These are phyloP conservation scores for Lonicera japonica DNA, from an alignment of 129 eudicot species.

Conservation along the genomic window DNA sequence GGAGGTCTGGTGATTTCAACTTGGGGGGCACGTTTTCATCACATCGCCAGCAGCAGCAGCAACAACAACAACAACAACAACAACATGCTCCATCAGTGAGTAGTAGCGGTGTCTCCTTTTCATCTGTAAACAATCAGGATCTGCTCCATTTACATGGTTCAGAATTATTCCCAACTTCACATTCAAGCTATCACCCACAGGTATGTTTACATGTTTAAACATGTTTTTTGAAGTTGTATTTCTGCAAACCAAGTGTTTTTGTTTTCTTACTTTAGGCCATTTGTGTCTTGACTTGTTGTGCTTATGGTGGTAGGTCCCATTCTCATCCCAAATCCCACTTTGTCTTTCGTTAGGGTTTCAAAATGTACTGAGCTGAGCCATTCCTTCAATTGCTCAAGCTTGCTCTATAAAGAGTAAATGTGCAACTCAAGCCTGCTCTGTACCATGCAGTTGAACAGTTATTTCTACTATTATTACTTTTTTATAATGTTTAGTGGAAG, in stretches of 20 bases:
- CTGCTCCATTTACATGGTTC: slow-evolving; percentile 62
- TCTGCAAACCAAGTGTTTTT: no score
- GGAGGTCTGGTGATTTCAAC: slow-evolving; percentile 76
- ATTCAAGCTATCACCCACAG: slow-evolving; percentile 57
- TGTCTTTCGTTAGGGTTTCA: no score
- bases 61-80: slow-evolving; percentile 54
- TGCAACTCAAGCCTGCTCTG: no score
- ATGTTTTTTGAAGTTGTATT: background rate
- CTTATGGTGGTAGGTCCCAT: background rate
- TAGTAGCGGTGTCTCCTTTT: slow-evolving; percentile 46
- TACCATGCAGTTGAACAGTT: no score
- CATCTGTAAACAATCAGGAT: slow-evolving; percentile 60
- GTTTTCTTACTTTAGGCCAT: background rate
- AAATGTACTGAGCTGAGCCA: no score
- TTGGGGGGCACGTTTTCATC: slow-evolving; percentile 67
- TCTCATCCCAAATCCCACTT: no score
- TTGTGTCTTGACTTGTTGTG: background rate
- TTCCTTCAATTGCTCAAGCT: no score
- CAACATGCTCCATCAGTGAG: slow-evolving; percentile 49
- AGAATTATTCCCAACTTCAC: slow-evolving; percentile 68
- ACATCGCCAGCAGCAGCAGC: slow-evolving; percentile 79
- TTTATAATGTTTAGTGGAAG: no score
- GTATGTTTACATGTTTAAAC: slow-evolving; percentile 27
- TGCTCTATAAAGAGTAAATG: no score
- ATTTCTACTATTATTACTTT: no score